A percentile compares a stretch with the other conserved stretches of the same genome.
These are phyloP conservation scores for Trypanosoma avium DNA, from an alignment of 208 protist species.

Conservation along the genomic window DNA sequence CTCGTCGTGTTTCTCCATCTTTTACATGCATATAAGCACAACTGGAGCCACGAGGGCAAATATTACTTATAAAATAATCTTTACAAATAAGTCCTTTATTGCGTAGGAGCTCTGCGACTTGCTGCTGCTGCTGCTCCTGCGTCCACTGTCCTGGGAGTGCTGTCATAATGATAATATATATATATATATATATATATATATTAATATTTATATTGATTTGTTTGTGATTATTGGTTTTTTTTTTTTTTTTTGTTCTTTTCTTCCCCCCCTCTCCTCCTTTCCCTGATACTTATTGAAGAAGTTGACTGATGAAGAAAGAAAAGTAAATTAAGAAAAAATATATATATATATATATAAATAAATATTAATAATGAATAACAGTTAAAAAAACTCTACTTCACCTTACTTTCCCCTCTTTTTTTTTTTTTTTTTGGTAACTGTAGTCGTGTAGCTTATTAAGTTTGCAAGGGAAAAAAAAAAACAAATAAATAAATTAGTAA, in stretches of 20 bases:
- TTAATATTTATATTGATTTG: neutral
- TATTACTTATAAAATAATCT: constrained; percentile 41
- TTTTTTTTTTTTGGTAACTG: neutral
- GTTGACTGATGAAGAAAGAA: no score
- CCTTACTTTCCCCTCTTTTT: neutral
- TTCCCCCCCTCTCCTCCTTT: no score
- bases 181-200: neutral
- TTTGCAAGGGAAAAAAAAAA: no score
- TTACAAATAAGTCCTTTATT: constrained; percentile 78
- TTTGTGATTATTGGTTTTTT: no score
- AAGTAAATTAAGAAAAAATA: neutral
- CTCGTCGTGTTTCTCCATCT: constrained; percentile 49
- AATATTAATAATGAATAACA: neutral
- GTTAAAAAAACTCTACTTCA: no score
- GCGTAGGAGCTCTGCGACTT: constrained; percentile 42
- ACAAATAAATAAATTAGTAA: no score
- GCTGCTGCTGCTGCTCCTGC: constrained; percentile 3
- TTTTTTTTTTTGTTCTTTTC: no score
- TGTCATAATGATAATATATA: constrained; percentile 10
- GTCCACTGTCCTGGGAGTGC: neutral
- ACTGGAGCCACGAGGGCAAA: constrained; percentile 35
- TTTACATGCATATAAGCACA: constrained; percentile 82
- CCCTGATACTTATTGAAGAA: no score
- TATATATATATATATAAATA: neutral
- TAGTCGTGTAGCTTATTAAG: no score